Conservation (phyloP, 495 filamentous ascomycete species). For the Acidiella bohemica region DNA sequence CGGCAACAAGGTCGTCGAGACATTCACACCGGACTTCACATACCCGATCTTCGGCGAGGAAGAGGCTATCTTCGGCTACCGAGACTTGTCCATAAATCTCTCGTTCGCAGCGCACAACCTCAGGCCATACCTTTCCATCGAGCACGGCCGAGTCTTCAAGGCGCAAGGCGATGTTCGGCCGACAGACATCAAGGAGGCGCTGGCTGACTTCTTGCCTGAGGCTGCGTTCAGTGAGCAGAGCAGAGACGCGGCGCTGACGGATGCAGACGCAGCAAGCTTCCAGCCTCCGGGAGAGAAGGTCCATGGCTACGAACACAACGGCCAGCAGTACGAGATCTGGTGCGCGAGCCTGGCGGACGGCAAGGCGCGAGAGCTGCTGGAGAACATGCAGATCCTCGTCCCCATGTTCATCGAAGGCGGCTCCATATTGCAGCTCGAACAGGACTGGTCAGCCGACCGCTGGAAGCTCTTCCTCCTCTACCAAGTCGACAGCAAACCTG, state of each 20-base stretch:
- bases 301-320: constrained; percentile 37
- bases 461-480: constrained; percentile 88
- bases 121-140: constrained; percentile 57
- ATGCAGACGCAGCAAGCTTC: constrained; percentile 25
- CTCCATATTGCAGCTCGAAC: constrained; percentile 52
- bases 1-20: constrained; percentile 17
- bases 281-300: constrained; percentile 46
- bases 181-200: constrained; percentile 47
- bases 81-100: constrained; percentile 59
- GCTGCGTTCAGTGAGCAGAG: constrained; percentile 37
- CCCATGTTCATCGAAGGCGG: constrained; percentile 88
- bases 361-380: constrained; percentile 48
- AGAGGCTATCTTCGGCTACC: constrained; percentile 83
- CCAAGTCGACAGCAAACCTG: constrained; percentile 32
- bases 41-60: constrained; percentile 87
- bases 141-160: constrained; percentile 60
- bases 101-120: constrained; percentile 72
- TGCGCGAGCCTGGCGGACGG: constrained; percentile 42
- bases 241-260: neutral
- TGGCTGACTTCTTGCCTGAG: constrained; percentile 52
- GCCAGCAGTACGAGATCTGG: constrained; percentile 49
- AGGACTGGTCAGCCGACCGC: constrained; percentile 57
- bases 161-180: constrained; percentile 56
- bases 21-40: constrained; percentile 76
- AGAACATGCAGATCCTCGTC: constrained; percentile 70